Base-by-base conservation (phyloP, 2,329 filamentous ascomycete species). In the Colletotrichum camelliae region DNA sequence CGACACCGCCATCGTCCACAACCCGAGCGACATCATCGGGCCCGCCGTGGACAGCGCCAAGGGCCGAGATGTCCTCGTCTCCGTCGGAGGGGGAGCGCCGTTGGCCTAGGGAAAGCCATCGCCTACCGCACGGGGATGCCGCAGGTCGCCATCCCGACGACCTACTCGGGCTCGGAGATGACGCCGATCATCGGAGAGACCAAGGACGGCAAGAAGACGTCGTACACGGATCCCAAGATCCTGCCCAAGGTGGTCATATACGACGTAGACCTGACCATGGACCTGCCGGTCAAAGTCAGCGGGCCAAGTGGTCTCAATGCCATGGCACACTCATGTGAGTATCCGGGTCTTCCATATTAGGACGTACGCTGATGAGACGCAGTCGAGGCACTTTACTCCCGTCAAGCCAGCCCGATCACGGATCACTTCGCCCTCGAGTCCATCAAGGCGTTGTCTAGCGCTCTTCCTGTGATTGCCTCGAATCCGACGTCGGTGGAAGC, bases 51-150 rank as follows among this genome's bases (percentile, higher is more conserved):
- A 79, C 7, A 78, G 80, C 18, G 80, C 84, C 7, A 70, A 80
- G 7, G 83, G 83, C 5, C 88, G 89, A 21, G 92, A 93, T 81
- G 87, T 87, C 33, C 85, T 93, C 52, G 84, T 93, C 60, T 92
- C 90, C 55, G 89, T 93, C 75, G 92, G 92, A 7, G 91, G 91
- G 90, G 91, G 33, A 92, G 90, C 70, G 92, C 91, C 4, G 90
- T 92, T 68, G 91, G 90, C 2, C 82, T 93, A 27, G 90, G 90
- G 4, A 89, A 90, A 77, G 88, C 89, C 1, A 87, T 92, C 68
- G 87, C 86, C 62, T 83, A 89, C 64, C 86, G 88, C 57, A 91
- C 89, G 39, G 86, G 86, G 0, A 83, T 92, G 39, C 89, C 89
- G 24, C 90, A 92, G 79, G 87, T 92, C 58, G 91, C 89, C 78